Conservation (phyloP, 2,329 filamentous ascomycete genomes). For the Fusarium udum region DNA sequence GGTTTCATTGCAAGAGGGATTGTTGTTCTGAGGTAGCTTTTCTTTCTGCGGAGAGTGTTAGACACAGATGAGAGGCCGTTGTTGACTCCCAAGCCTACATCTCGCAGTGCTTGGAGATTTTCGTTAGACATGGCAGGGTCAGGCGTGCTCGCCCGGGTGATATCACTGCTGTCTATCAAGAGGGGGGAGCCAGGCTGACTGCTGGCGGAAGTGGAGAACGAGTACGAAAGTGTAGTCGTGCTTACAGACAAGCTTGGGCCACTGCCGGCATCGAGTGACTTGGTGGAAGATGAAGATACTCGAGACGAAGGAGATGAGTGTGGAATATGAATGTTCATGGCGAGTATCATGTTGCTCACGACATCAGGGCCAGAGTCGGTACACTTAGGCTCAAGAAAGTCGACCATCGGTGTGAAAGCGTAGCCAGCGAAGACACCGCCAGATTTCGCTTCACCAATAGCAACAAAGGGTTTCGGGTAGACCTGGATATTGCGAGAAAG, state of each 20-base stretch:
- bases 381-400: not conserved
- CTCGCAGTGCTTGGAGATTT: not conserved
- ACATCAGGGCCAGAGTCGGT: accelerated
- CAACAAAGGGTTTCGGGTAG: not conserved
- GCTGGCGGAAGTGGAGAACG: accelerated
- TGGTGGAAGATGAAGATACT: not conserved
- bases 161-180: not conserved
- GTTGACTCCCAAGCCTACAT: not conserved
- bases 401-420: not conserved
- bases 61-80: not conserved
- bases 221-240: not conserved
- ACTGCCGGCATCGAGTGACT: not conserved
- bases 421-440: not conserved
- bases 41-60: not conserved
- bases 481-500: not conserved
- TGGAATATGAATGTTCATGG: not conserved
- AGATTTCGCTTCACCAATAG: not conserved
- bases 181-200: accelerated
- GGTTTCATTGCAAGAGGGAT: not conserved
- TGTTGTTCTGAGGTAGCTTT: not conserved
- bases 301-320: not conserved
- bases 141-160: not conserved
- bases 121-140: not conserved
- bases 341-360: not conserved
- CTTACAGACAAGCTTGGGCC: not conserved